Percentiles rank a stretch among this genome's conserved stretches.
phyloP scores from a whole-genome alignment of 2,329 filamentous ascomycete species.

The Pseudogymnoascus sp. region DNA sequence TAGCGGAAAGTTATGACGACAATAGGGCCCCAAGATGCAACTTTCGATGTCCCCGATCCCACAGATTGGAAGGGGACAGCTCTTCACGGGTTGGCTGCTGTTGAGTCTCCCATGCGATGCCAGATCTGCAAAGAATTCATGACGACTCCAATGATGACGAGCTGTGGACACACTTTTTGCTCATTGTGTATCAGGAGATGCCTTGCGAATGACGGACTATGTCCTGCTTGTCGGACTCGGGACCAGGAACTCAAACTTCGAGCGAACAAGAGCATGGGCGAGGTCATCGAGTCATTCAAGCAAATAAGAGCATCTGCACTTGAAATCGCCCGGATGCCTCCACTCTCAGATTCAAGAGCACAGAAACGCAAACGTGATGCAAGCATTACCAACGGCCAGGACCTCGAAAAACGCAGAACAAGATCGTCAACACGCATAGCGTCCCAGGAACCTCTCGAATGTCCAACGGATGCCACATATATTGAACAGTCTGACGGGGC shows the following conservation, averaged over 20 bases:
- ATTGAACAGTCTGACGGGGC: not conserved
- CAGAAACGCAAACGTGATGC: slow-evolving; percentile 46
- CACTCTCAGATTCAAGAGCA: slow-evolving; percentile 20
- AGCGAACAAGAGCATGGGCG: slow-evolving; percentile 76
- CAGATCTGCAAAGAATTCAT: slow-evolving; percentile 99
- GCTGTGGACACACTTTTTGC: slow-evolving; percentile 93
- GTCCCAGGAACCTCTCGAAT: not conserved
- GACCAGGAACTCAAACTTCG: slow-evolving; percentile 82
- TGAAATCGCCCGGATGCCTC: slow-evolving; percentile 49
- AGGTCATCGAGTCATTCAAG: slow-evolving; percentile 73
- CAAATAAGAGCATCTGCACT: slow-evolving; percentile 55
- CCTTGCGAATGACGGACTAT: slow-evolving; percentile 74
- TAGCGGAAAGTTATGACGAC: not conserved
- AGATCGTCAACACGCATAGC: not conserved
- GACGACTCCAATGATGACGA: slow-evolving; percentile 87
- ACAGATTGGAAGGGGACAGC: slow-evolving; percentile 75
- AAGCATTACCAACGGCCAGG: not conserved
- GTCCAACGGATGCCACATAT: not conserved
- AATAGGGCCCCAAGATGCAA: not conserved
- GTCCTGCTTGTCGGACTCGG: slow-evolving; percentile 68
- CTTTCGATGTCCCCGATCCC: slow-evolving; percentile 56
- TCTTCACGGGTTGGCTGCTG: slow-evolving; percentile 54
- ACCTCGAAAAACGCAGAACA: slow-evolving; percentile 5
- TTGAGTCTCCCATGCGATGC: slow-evolving; percentile 84
- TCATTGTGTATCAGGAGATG: slow-evolving; percentile 88